These are phyloP conservation scores for Phytophthora ohioensis DNA, from an alignment of 352 stramenopile genomes.

Conservation along the genomic window DNA sequence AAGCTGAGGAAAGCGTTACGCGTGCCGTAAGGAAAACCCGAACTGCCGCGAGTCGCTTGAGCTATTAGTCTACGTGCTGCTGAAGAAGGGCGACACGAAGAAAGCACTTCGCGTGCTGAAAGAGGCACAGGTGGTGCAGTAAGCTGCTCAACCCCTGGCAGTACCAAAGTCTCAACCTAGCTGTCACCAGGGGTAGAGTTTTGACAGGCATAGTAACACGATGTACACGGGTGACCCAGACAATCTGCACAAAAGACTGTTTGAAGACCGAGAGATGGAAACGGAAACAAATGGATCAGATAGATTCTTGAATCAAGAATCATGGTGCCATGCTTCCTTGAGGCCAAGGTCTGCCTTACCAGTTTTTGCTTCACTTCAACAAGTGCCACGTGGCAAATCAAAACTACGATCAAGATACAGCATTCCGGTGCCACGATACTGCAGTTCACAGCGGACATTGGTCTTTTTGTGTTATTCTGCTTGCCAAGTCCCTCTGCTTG, in stretches of 20 bases:
- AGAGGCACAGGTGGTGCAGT: conserved; percentile 83
- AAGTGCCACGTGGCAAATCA: conserved; percentile 16
- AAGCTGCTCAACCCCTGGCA: conserved; percentile 17
- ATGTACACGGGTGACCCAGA: conserved; percentile 31
- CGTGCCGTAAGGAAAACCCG: conserved; percentile 84
- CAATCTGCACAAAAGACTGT: conserved; percentile 30
- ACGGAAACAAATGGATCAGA: conserved; percentile 26
- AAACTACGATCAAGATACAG: conserved; percentile 1
- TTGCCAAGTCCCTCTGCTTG: conserved; percentile 36
- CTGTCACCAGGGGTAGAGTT: not conserved
- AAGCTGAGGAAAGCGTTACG: conserved; percentile 88
- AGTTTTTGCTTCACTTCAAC: too few relatives aligned
- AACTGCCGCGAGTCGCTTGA: conserved; percentile 87
- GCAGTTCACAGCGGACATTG: conserved; percentile 27
- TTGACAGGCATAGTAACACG: conserved; percentile 32
- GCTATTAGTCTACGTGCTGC: conserved; percentile 87
- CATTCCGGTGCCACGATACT: conserved; percentile 23
- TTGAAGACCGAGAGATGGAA: conserved; percentile 4
- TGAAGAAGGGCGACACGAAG: conserved; percentile 91
- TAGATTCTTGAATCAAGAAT: conserved; percentile 17
- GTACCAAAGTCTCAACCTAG: conserved; percentile 1
- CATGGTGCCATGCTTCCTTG: conserved; percentile 2
- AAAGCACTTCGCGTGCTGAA: conserved; percentile 89
- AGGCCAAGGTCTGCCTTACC: too few relatives aligned
- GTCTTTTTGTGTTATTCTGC: conserved; percentile 34